Evolutionary conservation across 2,329 filamentous ascomycete species (phyloP).

Genomic region (Diaporthe australafricana): DNA sequence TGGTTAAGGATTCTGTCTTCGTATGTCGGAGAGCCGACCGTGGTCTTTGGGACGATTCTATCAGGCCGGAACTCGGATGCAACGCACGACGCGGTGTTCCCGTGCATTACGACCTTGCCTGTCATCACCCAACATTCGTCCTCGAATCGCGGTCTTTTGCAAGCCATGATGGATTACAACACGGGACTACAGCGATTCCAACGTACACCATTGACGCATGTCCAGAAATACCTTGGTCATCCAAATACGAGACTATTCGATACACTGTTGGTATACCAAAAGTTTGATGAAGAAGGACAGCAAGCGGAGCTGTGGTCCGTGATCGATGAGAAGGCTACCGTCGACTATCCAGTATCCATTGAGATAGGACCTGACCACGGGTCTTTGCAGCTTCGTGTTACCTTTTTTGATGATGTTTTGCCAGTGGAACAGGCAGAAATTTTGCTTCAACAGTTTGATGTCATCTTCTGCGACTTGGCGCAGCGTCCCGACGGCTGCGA

Average conservation of each 20-base stretch:
- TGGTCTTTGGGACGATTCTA: conserved; percentile 84
- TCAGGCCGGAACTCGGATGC: conserved; percentile 76
- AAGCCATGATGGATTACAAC: conserved; percentile 74
- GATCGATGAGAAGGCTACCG: conserved; percentile 72
- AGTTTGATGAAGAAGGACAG: conserved; percentile 51
- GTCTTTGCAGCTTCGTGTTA: conserved; percentile 72
- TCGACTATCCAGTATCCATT: conserved; percentile 84
- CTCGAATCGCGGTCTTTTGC: conserved; percentile 68
- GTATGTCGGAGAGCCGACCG: conserved; percentile 79
- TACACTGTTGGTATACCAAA: conserved; percentile 87
- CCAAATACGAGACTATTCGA: conserved; percentile 80
- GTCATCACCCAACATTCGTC: conserved; percentile 68
- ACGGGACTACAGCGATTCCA: conserved; percentile 75
- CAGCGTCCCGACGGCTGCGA: conserved; percentile 56
- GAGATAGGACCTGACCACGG: conserved; percentile 74
- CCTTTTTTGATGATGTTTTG: conserved; percentile 72
- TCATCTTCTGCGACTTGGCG: conserved; percentile 70
- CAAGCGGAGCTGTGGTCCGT: conserved; percentile 65
- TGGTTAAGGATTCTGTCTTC: conserved; percentile 82
- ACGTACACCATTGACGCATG: conserved; percentile 75
- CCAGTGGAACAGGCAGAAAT: conserved; percentile 75
- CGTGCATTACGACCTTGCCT: conserved; percentile 86
- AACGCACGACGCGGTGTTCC: conserved; percentile 74
- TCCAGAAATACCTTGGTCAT: conserved; percentile 78
- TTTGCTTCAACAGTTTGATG: conserved; percentile 79